Base-by-base conservation (phyloP, 176 grass and related monocot genomes). In the Secale cereale region DNA sequence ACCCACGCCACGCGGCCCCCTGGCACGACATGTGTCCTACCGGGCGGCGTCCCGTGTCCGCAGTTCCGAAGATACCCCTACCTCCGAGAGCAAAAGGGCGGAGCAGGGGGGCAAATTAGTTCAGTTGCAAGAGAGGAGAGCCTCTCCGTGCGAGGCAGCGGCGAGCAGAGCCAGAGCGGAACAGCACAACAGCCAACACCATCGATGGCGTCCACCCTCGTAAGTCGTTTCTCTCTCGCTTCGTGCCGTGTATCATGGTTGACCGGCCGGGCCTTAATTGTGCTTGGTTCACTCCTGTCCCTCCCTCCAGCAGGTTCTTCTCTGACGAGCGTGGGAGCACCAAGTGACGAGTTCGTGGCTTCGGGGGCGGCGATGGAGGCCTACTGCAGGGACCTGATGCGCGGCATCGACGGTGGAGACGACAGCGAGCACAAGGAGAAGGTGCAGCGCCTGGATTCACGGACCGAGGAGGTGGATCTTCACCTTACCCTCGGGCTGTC, bases 401-500 rank as follows among this genome's bases (percentile, higher is more conserved):
- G 52, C 33, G 33, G 71, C 52, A 65, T 71, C 27, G 70, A 27
- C 11, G 11, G 72, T 65, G 73, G 57, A 36, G 57, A 67, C 15
- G 63, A 75, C 7, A 25, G 16, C 25, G 23, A 33, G n/a, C n/a
- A n/a, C n/a, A n/a, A n/a, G 26, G 3, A 2, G 6, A 41, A 70
- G 65, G 66, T 41, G 23, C 2, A 10, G 71, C 31, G 16, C 3
- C 7, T 39, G 59, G 70, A 54, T 35, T 15, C 23, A 81, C 76
- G 82, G 41, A 33, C 43, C 8, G 81, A 86, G 39, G 92, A 92
- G 70, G 30, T 91, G 16, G 90, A 97, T n/a, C n/a, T n/a, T n/a
- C n/a, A n/a, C 70, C 92, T 97, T 0, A 91, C 77, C 59, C 86
- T 97, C 31, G 91, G 90, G 11, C 85, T 97, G 25, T 97, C 95